phyloP scores from a whole-genome alignment of 257 asterid genomes.

The Gentiana dahurica region DNA sequence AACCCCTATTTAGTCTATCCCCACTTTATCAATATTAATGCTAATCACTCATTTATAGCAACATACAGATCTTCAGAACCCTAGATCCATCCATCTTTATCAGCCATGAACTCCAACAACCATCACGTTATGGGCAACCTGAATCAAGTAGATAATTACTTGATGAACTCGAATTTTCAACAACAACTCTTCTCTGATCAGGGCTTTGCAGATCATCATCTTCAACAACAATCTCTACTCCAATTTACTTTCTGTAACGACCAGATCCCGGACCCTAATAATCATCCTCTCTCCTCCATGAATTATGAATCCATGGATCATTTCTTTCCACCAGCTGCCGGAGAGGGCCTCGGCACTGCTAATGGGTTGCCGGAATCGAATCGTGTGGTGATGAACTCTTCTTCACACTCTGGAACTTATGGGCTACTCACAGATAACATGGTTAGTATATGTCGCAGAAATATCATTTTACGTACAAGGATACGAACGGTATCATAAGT shows the following conservation, averaged over 20 bases:
- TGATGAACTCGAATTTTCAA: constrained; percentile 18
- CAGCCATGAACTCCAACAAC: constrained; percentile 19
- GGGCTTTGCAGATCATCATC: constrained; percentile 29
- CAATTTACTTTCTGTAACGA: constrained; percentile 18
- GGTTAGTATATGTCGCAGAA: constrained; percentile 2
- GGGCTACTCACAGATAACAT: constrained; percentile 21
- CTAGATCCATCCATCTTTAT: constrained; percentile 24
- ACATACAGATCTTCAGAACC: constrained; percentile 22
- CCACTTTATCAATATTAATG: background rate
- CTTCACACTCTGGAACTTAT: constrained; percentile 20
- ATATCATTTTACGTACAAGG: too few relatives aligned
- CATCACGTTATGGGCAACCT: constrained; percentile 37
- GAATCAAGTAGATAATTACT: constrained; percentile 25
- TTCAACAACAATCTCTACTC: constrained; percentile 16
- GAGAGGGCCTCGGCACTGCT: constrained; percentile 10
- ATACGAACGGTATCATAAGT: too few relatives aligned
- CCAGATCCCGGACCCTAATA: constrained; percentile 8
- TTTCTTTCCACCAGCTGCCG: constrained; percentile 24
- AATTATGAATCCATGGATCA: constrained; percentile 27
- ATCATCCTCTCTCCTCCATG: constrained; percentile 6
- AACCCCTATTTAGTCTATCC: constrained; percentile 5
- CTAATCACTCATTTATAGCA: constrained; percentile 26
- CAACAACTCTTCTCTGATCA: constrained; percentile 22
- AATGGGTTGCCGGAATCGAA: constrained; percentile 24
- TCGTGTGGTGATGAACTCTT: constrained; percentile 15